Percentiles rank a stretch among this genome's conserved stretches.
phyloP scores from a whole-genome alignment of 805 yeast species.

The Teunomyces kruisii region DNA sequence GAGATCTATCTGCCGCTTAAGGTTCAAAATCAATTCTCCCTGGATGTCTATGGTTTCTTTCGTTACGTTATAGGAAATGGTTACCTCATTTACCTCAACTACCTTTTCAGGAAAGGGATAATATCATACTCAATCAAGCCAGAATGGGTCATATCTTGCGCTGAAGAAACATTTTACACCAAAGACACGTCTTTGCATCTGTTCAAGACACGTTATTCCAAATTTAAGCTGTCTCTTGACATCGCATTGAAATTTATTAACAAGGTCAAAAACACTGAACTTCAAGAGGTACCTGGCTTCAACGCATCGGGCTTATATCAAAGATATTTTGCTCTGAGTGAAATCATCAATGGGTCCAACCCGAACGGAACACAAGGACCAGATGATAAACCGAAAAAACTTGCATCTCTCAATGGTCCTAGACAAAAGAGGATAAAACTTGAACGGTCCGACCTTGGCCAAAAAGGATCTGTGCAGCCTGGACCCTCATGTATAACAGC shows the following conservation, averaged over 20 bases:
- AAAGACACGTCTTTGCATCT: background rate
- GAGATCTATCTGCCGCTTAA: constrained; percentile 1
- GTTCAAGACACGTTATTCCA: background rate
- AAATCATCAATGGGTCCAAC: background rate
- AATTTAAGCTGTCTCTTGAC: constrained; percentile 1
- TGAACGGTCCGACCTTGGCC: background rate
- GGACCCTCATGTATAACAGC: background rate
- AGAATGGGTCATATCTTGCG: background rate
- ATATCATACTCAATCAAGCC: background rate
- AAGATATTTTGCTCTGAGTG: background rate
- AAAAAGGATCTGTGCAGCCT: no score
- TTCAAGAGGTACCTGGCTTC: background rate
- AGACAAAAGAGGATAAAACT: background rate
- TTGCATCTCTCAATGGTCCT: background rate
- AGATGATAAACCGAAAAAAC: background rate
- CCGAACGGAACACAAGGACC: background rate
- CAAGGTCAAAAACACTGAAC: background rate
- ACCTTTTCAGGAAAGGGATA: background rate
- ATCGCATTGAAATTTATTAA: constrained; percentile 1
- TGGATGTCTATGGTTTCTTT: constrained; percentile 2
- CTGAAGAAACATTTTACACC: background rate
- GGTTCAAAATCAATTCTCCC: background rate
- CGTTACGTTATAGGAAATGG: background rate
- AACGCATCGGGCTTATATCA: background rate
- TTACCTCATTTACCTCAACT: background rate